A percentile compares a stretch with the other conserved stretches of the same genome.
Conservation (phyloP, 2,329 filamentous ascomycete species). For the Botryotinia convoluta region DNA sequence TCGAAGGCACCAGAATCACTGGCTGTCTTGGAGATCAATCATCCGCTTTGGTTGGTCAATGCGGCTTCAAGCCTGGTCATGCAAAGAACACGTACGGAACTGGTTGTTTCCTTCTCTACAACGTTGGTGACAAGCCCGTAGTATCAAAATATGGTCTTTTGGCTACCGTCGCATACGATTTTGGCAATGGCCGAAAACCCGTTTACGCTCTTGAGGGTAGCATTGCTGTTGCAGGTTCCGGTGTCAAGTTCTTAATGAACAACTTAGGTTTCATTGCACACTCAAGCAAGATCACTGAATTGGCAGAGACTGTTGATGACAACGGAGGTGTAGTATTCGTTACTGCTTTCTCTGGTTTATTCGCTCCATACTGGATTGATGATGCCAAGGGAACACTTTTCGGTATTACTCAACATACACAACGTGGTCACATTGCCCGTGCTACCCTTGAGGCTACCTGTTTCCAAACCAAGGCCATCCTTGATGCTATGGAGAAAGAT, state of each 20-base stretch:
- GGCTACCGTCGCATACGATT: conserved; percentile 84
- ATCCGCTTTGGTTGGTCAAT: conserved; percentile 76
- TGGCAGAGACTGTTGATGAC: conserved; percentile 57
- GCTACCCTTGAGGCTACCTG: conserved; percentile 89
- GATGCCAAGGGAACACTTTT: conserved; percentile 83
- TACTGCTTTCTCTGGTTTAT: conserved; percentile 86
- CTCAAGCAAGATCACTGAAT: conserved; percentile 49
- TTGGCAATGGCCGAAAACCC: conserved; percentile 51
- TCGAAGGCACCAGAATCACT: conserved; percentile 69
- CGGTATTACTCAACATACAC: conserved; percentile 80
- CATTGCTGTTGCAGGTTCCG: conserved; percentile 77
- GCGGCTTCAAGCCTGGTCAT: conserved; percentile 75
- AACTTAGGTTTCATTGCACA: conserved; percentile 60
- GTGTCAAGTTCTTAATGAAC: conserved; percentile 70
- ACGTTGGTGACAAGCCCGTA: conserved; percentile 79
- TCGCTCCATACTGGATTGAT: conserved; percentile 93
- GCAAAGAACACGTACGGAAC: conserved; percentile 87
- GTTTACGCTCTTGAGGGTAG: conserved; percentile 83
- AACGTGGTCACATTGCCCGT: conserved; percentile 81
- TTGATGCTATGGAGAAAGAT: conserved; percentile 88
- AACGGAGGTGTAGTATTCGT: conserved; percentile 85
- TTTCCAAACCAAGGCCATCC: conserved; percentile 88
- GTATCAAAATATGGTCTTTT: conserved; percentile 80
- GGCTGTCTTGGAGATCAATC: conserved; percentile 80
- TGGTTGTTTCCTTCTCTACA: conserved; percentile 81